Evolutionary conservation across 805 yeast genomes (phyloP), one percentile per base, ranked within the genome.

Genomic region (Hanseniaspora pseudoguilliermondii): DNA sequence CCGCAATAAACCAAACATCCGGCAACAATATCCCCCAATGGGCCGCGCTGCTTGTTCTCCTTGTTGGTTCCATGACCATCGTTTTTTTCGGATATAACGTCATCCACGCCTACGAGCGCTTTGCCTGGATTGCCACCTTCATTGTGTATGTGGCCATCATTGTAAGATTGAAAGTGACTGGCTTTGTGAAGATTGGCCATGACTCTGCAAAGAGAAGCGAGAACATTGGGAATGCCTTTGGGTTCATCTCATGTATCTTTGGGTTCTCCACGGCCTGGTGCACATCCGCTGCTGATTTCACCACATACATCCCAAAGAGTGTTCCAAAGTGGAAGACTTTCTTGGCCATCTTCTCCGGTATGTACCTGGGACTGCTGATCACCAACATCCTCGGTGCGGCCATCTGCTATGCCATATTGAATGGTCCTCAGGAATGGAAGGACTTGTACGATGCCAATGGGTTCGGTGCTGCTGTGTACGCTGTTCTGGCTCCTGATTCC

Each of bases 261-360:
- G 96, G 96, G 60, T 89, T 83, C 65, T 95, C 95, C 49, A 79
- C 95, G 52, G 96, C 96, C 59, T 89, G 97, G 97, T 80, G 95
- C 57, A 83, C 96, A 20, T 87, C 83, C 63, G 93, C 96, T 32
- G 81, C 95, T 49, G 97, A 89, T 71, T 90, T 89, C 72, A 87
- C 95, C 50, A 88, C 84, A 46, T 90, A 87, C 73, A 87, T 85
- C 78, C 87, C 85, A 62, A 73, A 77, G 63, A 75, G 78, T 64
- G 79, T 83, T 60, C 78, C 76, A 68, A 72, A 79, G 47, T 60
- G 61, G 65, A 82, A 73, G 65, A 74, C 86, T 55, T 88, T 87
- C 73, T 66, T 77, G 55, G 77, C 81, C 59, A 79, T 88, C 57
- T 67, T 79, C 58, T 60, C 69, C 46, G 95, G 95, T 62, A 74